These are phyloP conservation scores for Adansonia madagascariensis DNA, from an alignment of 441 rosid species.

Conservation along the genomic window DNA sequence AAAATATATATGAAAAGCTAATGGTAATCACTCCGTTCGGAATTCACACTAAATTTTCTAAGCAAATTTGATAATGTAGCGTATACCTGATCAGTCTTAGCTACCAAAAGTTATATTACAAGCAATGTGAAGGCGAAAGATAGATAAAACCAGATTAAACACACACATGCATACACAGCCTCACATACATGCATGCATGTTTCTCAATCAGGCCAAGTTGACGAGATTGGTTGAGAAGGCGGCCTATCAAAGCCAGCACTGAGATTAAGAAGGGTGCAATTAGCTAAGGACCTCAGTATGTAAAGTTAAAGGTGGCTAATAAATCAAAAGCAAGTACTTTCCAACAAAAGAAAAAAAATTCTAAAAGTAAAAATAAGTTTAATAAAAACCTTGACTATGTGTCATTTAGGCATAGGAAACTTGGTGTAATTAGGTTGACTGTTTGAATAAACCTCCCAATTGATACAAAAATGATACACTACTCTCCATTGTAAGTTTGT, in stretches of 20 bases:
- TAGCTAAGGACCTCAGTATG: not conserved
- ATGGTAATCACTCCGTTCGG: not conserved
- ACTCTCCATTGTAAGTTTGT: not conserved
- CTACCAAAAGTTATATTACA: not conserved
- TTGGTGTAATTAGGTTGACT: not conserved
- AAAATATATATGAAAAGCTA: not conserved
- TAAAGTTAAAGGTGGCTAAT: conserved; percentile 4
- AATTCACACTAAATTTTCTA: not conserved
- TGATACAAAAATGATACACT: not conserved
- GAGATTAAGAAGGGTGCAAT: not conserved
- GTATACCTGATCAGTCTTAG: not conserved
- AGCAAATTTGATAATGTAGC: not conserved
- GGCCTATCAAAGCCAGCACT: conserved; percentile 7
- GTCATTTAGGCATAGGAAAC: not conserved
- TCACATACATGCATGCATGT: not conserved
- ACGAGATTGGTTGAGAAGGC: not conserved
- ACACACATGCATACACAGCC: not conserved
- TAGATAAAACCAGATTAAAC: not conserved
- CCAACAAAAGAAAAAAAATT: not conserved
- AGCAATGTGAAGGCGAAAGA: not conserved
- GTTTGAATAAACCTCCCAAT: not conserved
- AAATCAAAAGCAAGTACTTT: not conserved
- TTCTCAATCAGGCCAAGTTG: not conserved
- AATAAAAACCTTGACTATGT: not conserved
- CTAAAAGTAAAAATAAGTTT: not conserved